Evolutionary conservation across 345 rosid species (phyloP), one percentile per base, ranked within the genome.

Genomic region (Clarkia xantiana): DNA sequence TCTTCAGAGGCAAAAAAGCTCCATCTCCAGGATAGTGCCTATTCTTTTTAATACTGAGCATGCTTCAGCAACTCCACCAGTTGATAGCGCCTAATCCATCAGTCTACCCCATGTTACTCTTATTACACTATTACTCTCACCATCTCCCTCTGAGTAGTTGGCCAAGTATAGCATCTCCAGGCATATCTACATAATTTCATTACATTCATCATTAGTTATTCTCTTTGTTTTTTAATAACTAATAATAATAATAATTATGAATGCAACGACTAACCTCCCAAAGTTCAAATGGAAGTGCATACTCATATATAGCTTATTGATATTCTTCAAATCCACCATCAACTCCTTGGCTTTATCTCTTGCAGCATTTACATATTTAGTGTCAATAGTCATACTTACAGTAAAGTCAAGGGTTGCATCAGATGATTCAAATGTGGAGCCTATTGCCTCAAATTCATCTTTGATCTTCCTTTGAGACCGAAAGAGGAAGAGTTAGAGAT

Each of bases 11-110:
- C 62, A 86, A 68, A 67, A 80, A 73, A 51, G 85, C 81, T 52
- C 96, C 99, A 71, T 82, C 95, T 25, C 99, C 99, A 51, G 96
- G 96, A 75, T 93, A 87, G 96, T 82, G 51, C 94, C 90, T 49
- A 93, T 84, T 64, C 94, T 82, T 76, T 87, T 87, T 56, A 87
- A 66, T 14, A 87, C 84, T 2, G 94, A 76, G 71, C 90, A 87
- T 13, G 95, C 96, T 71, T 93, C 99, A 14, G 80, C 95, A 66
- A 93, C 71, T 49, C 95, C 99, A 42, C 96, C 96, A 47, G 62
- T 74, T 48, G 75, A 80, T 67, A 93, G 82, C 54, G 96, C 95
- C 72, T 82, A 84, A 71, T 84, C 95, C 3, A 93, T 75, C 17
- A 93, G 80, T 68, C 95, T 74, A 61, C 88, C 90, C 91, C 99